Base-by-base conservation (phyloP, 2,329 filamentous ascomycete genomes). In the Eurotiales sp. region DNA sequence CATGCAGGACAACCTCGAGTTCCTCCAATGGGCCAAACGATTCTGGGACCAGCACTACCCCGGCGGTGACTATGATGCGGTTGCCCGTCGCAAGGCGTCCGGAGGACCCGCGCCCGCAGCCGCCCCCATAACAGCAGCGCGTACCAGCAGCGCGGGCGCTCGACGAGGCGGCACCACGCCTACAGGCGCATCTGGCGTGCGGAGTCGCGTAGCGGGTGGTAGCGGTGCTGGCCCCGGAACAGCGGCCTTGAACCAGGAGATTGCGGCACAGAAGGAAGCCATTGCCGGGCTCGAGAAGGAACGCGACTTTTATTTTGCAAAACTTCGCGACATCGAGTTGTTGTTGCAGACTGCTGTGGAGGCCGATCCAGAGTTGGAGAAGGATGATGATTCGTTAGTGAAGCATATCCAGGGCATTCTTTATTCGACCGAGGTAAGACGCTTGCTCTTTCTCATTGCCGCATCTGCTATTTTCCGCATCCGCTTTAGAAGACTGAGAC, bases 1-100 rank as follows among this genome's bases (percentile, higher is more conserved):
- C 79, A 99, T 99, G 92, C 93, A 99, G 80, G 93, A 99, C 73
- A 99, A 99, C 77, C 87, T 99, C 63, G 93, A 97, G 69, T 99
- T 99, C 71, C 79, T 99, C 55, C 93, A 99, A 76, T 99, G 90
- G 87, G 86, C 86, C 54, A 99, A 99, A 82, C 80, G 82, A 61
- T 96, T 90, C 77, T 99, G 93, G 93, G 93, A 99, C 66, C 89
- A 96, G 69, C 90, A 96, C 79, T 99, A 89, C 74, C 93, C 93
- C 7, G 93, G 93, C 54, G 90, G 93, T 64, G 93, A 97, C 58
- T 99, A 99, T 77, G 93, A 99, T 68, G 90, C 93, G 10, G 81
- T 95, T 22, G 78, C 80, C 50, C 84, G 93, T 66, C 83, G 93
- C 70, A 96, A 95, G 74, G 91, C 84, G 27, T 83, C 83, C 48